These are phyloP conservation scores for Scedosporium apiospermum DNA, from an alignment of 2,329 filamentous ascomycete species.

Conservation along the genomic window DNA sequence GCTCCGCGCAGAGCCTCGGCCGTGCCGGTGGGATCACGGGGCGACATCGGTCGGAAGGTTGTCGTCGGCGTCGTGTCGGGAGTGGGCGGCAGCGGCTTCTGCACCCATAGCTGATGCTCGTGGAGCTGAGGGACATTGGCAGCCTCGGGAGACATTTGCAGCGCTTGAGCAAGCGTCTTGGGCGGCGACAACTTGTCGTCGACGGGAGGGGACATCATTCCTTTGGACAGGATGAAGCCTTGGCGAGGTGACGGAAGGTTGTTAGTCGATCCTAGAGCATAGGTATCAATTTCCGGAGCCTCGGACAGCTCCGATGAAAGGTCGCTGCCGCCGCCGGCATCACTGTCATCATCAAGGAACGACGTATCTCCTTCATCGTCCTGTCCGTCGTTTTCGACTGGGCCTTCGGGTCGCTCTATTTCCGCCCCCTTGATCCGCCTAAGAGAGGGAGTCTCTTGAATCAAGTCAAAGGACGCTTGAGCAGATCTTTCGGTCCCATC, in stretches of 20 bases:
- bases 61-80: conserved; percentile 39
- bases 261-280: conserved; percentile 8
- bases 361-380: conserved; percentile 20
- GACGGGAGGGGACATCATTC: conserved; percentile 13
- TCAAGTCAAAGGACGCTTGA: conserved; percentile 11
- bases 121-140: conserved; percentile 26
- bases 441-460: conserved; percentile 2
- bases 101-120: conserved; percentile 30
- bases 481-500: not conserved
- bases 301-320: conserved; percentile 56
- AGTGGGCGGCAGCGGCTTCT: conserved; percentile 38
- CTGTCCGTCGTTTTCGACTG: not conserved
- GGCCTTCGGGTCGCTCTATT: not conserved
- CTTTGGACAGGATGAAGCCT: conserved; percentile 3
- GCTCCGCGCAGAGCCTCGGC: conserved; percentile 27
- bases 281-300: conserved; percentile 24
- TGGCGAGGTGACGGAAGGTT: not conserved
- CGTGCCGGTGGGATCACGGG: conserved; percentile 21
- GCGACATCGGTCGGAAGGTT: conserved; percentile 23
- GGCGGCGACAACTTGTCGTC: conserved; percentile 27
- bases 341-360: conserved; percentile 41
- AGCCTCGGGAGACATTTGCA: conserved; percentile 30
- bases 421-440: not conserved
- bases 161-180: conserved; percentile 38
- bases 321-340: conserved; percentile 41